Percentiles rank a stretch among this genome's conserved stretches.
phyloP scores from a whole-genome alignment of 176 grass and related monocot species.

The Elaeis guineensis region DNA sequence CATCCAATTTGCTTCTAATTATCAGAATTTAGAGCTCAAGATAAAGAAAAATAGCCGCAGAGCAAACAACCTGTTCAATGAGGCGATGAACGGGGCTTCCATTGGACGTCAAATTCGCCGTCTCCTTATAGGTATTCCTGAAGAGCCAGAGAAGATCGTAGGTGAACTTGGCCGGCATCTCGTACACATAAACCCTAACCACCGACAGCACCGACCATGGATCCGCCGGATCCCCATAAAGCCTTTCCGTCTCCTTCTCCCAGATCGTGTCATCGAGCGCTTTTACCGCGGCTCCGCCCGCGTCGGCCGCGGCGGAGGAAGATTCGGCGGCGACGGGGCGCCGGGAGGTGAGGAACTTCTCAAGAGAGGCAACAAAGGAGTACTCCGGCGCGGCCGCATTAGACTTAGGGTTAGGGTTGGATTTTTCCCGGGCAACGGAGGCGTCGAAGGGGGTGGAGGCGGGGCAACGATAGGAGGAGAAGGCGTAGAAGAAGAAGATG shows the following conservation, averaged over 20 bases:
- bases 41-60: constrained; percentile 9
- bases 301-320: constrained; percentile 2
- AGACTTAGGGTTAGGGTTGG: constrained; percentile 26
- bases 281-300: neutral
- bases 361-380: constrained; percentile 46
- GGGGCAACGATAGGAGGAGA: constrained; percentile 16
- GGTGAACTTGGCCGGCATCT: constrained; percentile 94
- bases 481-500: constrained; percentile 18
- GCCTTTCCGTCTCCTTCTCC: constrained; percentile 35
- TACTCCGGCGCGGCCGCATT: constrained; percentile 42
- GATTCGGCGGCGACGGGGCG: neutral
- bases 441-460: constrained; percentile 8
- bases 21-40: neutral
- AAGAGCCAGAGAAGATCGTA: constrained; percentile 85
- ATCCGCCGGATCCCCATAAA: constrained; percentile 38
- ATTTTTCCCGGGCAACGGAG: constrained; percentile 5
- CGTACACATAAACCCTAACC: constrained; percentile 85
- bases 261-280: constrained; percentile 40
- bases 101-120: constrained; percentile 87
- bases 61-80: constrained; percentile 71
- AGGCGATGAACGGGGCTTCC: constrained; percentile 96
- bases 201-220: constrained; percentile 42
- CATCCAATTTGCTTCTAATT: neutral
- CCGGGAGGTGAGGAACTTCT: constrained; percentile 7
- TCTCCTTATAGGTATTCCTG: constrained; percentile 77